Evolutionary conservation across 495 filamentous ascomycete species (phyloP), one percentile per base, ranked within the genome.

Genomic region (Achaetomiella virescens): DNA sequence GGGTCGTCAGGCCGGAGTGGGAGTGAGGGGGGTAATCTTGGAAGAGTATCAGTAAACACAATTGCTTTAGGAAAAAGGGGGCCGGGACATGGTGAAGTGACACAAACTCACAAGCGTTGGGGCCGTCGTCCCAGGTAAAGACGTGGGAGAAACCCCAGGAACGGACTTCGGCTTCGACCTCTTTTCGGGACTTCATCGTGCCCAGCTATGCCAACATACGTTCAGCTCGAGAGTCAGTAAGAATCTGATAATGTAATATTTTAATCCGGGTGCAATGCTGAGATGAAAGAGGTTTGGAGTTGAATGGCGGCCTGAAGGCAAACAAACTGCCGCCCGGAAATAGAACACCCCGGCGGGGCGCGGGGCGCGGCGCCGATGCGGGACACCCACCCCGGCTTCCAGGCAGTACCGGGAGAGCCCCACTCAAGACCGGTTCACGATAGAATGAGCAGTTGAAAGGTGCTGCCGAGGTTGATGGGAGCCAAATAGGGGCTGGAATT

Each of bases 121-220:
- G 82, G 24, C 81, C 74, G 73, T 95, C 89, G 7, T 78, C 81
- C 88, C 89, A 93, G 21, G 87, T 90, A 54, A 90, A 92, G 55
- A 91, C 85, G 64, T 84, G 76, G 1, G 61, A 59, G 67, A 91
- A 92, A 1, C 88, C 89, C 88, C 88, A 93, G 21, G 83, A 79
- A 24, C 76, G 73, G 31, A 93, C 89, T 38, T 87, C 72, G 33
- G 71, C 68, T 67, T 91, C 88, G 33, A 50, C 50, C 17, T 61
- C 57, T 8, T 43, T 17, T 18, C 14, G 46, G 17, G 61, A 47
- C 25, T 55, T 49, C 33, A 29, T 41, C 25, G 20, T 36, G 35
- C 21, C 10, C 6, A 27, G 46, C 21, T 14, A 15, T 5, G 7
- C 5, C 8, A 17, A 14, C 36, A 17, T 3, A 38, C 36, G n/a